These are phyloP conservation scores for Trypanosoma scelopori DNA, from an alignment of 208 protist genomes.

Conservation along the genomic window DNA sequence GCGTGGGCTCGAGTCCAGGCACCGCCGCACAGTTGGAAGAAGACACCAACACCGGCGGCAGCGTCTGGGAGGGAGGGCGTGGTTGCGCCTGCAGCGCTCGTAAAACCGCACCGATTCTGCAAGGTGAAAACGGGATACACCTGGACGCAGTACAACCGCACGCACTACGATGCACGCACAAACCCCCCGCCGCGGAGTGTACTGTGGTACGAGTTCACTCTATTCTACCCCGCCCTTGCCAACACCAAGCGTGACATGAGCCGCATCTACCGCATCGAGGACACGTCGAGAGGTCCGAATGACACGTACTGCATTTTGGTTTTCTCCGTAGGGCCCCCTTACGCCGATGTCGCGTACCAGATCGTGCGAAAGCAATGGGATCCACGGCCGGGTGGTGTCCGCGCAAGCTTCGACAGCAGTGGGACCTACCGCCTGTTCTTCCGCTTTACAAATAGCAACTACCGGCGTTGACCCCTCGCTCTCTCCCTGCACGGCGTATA, in stretches of 20 bases:
- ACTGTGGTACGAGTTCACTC: conserved; percentile 99
- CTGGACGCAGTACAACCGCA: conserved; percentile 99
- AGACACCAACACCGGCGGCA: conserved; percentile 20
- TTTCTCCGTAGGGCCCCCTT: conserved; percentile 97
- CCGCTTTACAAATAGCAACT: conserved; percentile 87
- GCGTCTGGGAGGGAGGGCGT: conserved; percentile 11
- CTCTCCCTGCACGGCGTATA: not conserved
- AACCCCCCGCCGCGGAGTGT: conserved; percentile 99
- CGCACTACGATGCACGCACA: conserved; percentile 97
- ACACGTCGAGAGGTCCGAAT: conserved; percentile 56
- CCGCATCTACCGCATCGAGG: conserved; percentile 91
- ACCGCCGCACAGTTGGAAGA: conserved; percentile 16
- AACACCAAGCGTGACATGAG: conserved; percentile 90
- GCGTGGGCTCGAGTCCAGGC: no score
- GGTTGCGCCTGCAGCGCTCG: conserved; percentile 27
- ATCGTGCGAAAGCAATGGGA: conserved; percentile 98
- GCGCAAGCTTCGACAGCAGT: conserved; percentile 93
- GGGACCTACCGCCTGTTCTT: conserved; percentile 85
- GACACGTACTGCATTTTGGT: conserved; percentile 92
- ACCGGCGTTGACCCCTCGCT: conserved; percentile 44
- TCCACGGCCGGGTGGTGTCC: conserved; percentile 91
- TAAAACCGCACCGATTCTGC: conserved; percentile 99
- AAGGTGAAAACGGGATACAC: conserved; percentile 98
- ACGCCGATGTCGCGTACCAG: conserved; percentile 98
- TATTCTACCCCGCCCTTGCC: conserved; percentile 98